A percentile compares a stretch with the other conserved stretches of the same genome.
phyloP scores from a whole-genome alignment of 768 basidiomycete genomes.

The button mushroom (Agaricus bisporus) region DNA sequence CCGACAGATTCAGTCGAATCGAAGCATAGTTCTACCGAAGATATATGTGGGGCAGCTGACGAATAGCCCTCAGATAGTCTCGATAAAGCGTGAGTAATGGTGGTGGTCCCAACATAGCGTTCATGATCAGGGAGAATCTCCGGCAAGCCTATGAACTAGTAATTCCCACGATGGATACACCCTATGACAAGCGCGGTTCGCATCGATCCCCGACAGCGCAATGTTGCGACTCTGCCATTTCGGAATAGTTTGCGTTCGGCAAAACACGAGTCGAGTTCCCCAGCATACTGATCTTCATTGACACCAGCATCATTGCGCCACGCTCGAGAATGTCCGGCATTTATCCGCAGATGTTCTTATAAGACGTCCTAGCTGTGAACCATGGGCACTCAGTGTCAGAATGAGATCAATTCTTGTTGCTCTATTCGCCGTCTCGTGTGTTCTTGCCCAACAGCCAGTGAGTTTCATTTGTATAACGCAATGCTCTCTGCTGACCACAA shows the following conservation, averaged over 20 bases:
- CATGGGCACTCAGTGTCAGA: background rate
- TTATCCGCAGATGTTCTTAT: background rate
- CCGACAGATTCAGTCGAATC: background rate
- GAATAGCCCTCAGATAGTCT: constrained; percentile 34
- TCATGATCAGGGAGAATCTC: constrained; percentile 3
- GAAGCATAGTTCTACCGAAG: constrained; percentile 28
- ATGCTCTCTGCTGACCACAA: background rate
- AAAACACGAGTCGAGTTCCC: background rate
- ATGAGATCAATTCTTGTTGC: constrained; percentile 15
- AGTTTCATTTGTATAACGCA: background rate
- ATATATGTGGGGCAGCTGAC: constrained; percentile 34
- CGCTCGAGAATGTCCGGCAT: constrained; percentile 1
- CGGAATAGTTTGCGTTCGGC: background rate
- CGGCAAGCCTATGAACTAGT: background rate
- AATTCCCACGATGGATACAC: background rate
- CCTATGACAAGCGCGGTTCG: background rate
- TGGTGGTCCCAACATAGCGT: background rate
- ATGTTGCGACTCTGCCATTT: too few species aligned
- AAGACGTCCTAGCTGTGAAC: background rate
- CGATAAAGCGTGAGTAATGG: constrained; percentile 31
- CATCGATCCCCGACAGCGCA: too few species aligned
- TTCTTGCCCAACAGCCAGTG: constrained; percentile 21
- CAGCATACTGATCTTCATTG: background rate
- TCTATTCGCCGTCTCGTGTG: constrained; percentile 12
- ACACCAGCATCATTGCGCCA: background rate